A percentile compares a stretch with the other conserved stretches of the same genome.
These are phyloP conservation scores for Acanthamoeba royreba DNA, from an alignment of 208 protist genomes.

Conservation along the genomic window DNA sequence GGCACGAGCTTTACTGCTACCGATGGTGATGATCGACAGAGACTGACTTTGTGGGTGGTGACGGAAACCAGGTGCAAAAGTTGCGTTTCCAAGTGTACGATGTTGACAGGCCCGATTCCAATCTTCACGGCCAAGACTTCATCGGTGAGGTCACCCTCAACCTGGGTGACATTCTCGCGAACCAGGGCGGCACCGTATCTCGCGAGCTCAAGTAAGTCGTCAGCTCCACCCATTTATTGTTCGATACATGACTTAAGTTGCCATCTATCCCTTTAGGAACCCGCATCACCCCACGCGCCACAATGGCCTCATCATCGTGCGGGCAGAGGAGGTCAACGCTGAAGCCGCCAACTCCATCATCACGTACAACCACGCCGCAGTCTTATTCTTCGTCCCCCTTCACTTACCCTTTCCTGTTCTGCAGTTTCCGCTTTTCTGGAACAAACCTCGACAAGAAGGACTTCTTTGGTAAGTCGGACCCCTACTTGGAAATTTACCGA, in stretches of 20 bases:
- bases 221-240: neutral
- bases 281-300: neutral
- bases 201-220: neutral
- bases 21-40: neutral
- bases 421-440: neutral
- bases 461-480: conserved; percentile 49
- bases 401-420: neutral
- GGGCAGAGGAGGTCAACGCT: neutral
- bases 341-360: neutral
- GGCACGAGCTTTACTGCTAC: neutral
- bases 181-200: neutral
- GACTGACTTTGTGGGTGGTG: no score
- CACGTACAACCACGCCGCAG: neutral
- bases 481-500: conserved; percentile 31
- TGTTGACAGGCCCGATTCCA: neutral
- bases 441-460: conserved; percentile 61
- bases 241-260: neutral
- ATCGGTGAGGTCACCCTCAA: neutral
- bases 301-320: neutral
- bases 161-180: neutral
- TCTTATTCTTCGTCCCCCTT: neutral
- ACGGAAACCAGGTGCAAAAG: neutral
- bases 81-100: neutral
- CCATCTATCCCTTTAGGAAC: neutral
- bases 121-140: neutral